These are phyloP conservation scores for Exophiala phaeomuriformis DNA, from an alignment of 2,329 filamentous ascomycete genomes.

Conservation along the genomic window DNA sequence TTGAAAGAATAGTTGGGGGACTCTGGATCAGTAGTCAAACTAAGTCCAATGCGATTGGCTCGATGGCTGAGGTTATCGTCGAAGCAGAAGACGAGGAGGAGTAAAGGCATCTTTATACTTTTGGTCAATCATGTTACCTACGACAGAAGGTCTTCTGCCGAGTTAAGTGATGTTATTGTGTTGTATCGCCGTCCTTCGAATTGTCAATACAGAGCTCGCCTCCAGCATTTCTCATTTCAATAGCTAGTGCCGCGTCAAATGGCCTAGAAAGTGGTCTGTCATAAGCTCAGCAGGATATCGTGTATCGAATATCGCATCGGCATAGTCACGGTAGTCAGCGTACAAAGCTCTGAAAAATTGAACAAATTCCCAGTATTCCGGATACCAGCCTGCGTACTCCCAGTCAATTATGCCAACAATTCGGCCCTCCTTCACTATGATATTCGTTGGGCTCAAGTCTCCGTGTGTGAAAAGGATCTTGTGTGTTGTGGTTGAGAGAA, in stretches of 20 bases:
- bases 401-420: slow-evolving; percentile 12
- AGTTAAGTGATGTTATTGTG: too few species aligned
- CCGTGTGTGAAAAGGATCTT: slow-evolving; percentile 1
- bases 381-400: slow-evolving; percentile 16
- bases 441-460: slow-evolving; percentile 6
- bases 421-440: slow-evolving; percentile 9
- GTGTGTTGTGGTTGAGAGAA: neutral
- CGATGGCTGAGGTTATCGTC: too few species aligned
- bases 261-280: slow-evolving; percentile 6
- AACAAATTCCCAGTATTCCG: slow-evolving; percentile 24
- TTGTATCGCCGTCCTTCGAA: too few species aligned
- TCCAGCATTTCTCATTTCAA: neutral
- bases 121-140: too few species aligned
- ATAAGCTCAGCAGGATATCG: slow-evolving; percentile 3
- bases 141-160: too few species aligned
- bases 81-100: too few species aligned
- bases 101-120: too few species aligned
- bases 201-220: too few species aligned
- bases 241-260: slow-evolving; percentile 2
- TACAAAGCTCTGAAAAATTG: slow-evolving; percentile 4
- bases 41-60: too few species aligned
- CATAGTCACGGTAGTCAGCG: slow-evolving; percentile 6
- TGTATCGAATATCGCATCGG: slow-evolving; percentile 4
- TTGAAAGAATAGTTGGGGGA: too few species aligned
- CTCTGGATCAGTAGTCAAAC: too few species aligned